Percentiles rank a stretch among this genome's conserved stretches.
Evolutionary conservation across 2,329 filamentous ascomycete genomes (phyloP).

Genomic region (Fusarium sp.): DNA sequence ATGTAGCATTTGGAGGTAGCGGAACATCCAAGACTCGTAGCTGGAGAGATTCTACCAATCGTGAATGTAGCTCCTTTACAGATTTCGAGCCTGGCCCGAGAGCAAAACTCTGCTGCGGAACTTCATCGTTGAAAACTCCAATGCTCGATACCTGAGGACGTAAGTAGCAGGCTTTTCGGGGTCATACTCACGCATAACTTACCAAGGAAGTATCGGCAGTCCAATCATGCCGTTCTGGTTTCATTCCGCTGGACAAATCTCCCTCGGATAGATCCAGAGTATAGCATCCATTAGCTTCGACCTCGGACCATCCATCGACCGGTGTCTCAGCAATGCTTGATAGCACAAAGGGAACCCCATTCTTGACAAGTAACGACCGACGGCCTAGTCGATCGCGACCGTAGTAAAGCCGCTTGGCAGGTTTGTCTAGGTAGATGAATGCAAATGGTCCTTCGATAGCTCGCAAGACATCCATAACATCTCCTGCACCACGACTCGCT

Average conservation of each 20-base stretch:
- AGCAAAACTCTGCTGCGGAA: constrained; percentile 54
- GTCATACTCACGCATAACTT: constrained; percentile 52
- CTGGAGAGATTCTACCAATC: constrained; percentile 72
- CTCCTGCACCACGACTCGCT: constrained; percentile 52
- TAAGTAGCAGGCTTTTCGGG: constrained; percentile 58
- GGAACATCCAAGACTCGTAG: constrained; percentile 77
- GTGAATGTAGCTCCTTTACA: constrained; percentile 66
- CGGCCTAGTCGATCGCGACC: constrained; percentile 90
- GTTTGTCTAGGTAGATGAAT: constrained; percentile 83
- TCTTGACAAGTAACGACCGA: constrained; percentile 78
- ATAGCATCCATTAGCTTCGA: constrained; percentile 87
- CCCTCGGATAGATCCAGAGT: constrained; percentile 66
- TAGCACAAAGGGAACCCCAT: constrained; percentile 67
- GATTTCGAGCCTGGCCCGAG: constrained; percentile 58
- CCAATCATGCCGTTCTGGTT: constrained; percentile 51
- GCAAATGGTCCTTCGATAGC: constrained; percentile 86
- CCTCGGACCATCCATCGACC: constrained; percentile 76
- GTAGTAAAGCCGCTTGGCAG: constrained; percentile 76
- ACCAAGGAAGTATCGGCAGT: constrained; percentile 58
- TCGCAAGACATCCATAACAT: constrained; percentile 66
- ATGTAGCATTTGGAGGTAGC: constrained; percentile 59
- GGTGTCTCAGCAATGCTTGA: constrained; percentile 76
- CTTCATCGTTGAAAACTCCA: constrained; percentile 64
- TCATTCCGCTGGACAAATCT: constrained; percentile 11
- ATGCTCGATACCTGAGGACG: constrained; percentile 65